A percentile compares a stretch with the other conserved stretches of the same genome.
These are phyloP conservation scores for Aspergillus floridensis DNA, from an alignment of 2,329 filamentous ascomycete genomes.

Conservation along the genomic window DNA sequence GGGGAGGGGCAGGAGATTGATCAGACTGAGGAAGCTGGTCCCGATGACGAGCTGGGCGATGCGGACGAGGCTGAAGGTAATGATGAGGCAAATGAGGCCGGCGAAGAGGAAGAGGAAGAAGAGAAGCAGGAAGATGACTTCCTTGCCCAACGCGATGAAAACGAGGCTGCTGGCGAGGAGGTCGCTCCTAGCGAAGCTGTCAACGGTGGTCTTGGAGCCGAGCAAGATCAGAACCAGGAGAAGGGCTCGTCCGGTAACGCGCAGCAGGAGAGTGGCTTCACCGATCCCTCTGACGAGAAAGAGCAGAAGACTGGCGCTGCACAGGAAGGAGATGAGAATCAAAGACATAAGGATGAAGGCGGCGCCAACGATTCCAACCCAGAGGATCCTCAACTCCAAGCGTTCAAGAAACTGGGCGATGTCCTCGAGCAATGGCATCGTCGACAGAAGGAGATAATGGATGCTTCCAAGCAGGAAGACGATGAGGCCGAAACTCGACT, in stretches of 20 bases:
- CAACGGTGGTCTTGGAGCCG: conserved; percentile 38
- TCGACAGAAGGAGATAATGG: conserved; percentile 77
- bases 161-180: conserved; percentile 55
- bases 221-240: conserved; percentile 43
- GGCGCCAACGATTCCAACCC: conserved; percentile 36
- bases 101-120: conserved; percentile 51
- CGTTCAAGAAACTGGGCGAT: conserved; percentile 93
- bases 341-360: conserved; percentile 36
- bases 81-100: conserved; percentile 45
- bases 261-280: conserved; percentile 44
- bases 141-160: conserved; percentile 47
- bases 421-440: conserved; percentile 90
- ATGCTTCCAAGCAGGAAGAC: conserved; percentile 55
- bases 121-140: conserved; percentile 52
- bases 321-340: conserved; percentile 41
- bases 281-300: conserved; percentile 46
- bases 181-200: conserved; percentile 46
- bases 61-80: conserved; percentile 48
- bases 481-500: conserved; percentile 49
- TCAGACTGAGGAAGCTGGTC: conserved; percentile 34
- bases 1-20: conserved; percentile 30
- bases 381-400: conserved; percentile 55
- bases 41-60: conserved; percentile 41
- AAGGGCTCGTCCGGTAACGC: conserved; percentile 48
- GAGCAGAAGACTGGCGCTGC: conserved; percentile 45